A percentile compares a stretch with the other conserved stretches of the same genome.
phyloP scores from a whole-genome alignment of 768 basidiomycete species.

The Epithele typhae region DNA sequence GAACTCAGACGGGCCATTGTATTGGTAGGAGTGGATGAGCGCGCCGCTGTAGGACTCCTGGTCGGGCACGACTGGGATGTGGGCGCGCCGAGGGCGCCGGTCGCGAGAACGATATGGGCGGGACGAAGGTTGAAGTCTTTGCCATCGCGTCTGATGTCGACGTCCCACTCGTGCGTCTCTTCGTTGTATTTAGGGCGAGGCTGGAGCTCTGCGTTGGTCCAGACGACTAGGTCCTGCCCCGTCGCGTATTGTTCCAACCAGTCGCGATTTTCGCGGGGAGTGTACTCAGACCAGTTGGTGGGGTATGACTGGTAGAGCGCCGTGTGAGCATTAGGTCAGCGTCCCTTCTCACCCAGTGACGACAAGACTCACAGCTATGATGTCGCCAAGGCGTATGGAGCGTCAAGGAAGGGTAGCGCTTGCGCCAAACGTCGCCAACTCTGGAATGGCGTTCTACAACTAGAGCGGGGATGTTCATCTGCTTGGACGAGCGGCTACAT shows the following conservation, averaged over 20 bases:
- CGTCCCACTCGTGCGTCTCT: constrained; percentile 29
- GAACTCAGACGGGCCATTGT: constrained; percentile 25
- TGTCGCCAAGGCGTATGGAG: constrained; percentile 34
- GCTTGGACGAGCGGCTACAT: constrained; percentile 39
- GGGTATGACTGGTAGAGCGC: constrained; percentile 39
- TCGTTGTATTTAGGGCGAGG: constrained; percentile 32
- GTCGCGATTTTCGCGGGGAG: constrained; percentile 37
- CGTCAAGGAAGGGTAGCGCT: constrained; percentile 37
- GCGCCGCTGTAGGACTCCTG: constrained; percentile 28
- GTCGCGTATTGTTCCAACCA: constrained; percentile 41
- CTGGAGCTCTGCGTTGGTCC: constrained; percentile 33
- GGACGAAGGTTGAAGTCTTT: constrained; percentile 29
- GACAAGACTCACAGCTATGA: constrained; percentile 12
- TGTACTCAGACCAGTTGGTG: constrained; percentile 36
- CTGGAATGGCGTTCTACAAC: constrained; percentile 32
- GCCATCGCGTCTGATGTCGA: constrained; percentile 30
- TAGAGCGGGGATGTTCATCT: constrained; percentile 35
- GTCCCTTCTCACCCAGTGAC: not conserved
- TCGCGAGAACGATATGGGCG: constrained; percentile 36
- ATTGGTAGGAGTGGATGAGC: constrained; percentile 30
- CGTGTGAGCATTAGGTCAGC: constrained; percentile 7
- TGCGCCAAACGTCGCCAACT: constrained; percentile 40
- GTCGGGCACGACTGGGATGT: constrained; percentile 26
- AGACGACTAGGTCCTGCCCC: constrained; percentile 39
- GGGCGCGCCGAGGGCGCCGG: constrained; percentile 33